Conservation (phyloP, 805 yeast genomes). For the Ogataea saltuana region DNA sequence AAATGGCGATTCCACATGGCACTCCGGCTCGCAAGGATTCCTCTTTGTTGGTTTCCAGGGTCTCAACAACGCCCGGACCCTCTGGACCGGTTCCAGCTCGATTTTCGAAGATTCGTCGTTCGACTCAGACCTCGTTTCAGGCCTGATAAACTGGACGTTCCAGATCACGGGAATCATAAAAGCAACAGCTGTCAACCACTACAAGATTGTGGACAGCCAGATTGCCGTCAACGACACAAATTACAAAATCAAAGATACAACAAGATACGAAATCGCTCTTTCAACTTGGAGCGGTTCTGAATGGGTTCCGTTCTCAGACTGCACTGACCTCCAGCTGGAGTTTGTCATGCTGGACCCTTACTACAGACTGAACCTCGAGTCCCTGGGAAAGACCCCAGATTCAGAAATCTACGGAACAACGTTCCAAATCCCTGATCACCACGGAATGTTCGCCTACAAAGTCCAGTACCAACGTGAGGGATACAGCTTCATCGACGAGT, state of each 20-base stretch:
- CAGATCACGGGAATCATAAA: constrained; percentile 66
- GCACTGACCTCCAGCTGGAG: constrained; percentile 74
- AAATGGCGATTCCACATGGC: constrained; percentile 58
- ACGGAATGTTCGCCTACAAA: constrained; percentile 90
- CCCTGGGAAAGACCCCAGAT: constrained; percentile 39
- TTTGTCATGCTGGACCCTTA: constrained; percentile 93
- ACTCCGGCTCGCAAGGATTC: constrained; percentile 76
- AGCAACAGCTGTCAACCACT: constrained; percentile 54
- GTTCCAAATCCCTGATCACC: constrained; percentile 89
- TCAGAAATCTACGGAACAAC: constrained; percentile 53
- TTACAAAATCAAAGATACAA: constrained; percentile 77
- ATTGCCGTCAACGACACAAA: constrained; percentile 34
- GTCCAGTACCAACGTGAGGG: constrained; percentile 81
- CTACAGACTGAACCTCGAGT: constrained; percentile 68
- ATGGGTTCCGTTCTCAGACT: constrained; percentile 67
- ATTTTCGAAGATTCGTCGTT: constrained; percentile 46
- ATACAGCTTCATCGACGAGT: constrained; percentile 61
- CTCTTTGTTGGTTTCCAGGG: constrained; percentile 79
- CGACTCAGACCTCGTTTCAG: constrained; percentile 41
- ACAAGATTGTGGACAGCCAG: constrained; percentile 44
- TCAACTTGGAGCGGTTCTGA: constrained; percentile 46
- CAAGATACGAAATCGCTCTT: constrained; percentile 54
- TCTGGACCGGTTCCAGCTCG: constrained; percentile 76
- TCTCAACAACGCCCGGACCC: constrained; percentile 70
- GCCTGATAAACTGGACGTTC: constrained; percentile 69